Base-by-base conservation (phyloP, 1,139 yeast species). In the Hyphopichia burtonii region DNA sequence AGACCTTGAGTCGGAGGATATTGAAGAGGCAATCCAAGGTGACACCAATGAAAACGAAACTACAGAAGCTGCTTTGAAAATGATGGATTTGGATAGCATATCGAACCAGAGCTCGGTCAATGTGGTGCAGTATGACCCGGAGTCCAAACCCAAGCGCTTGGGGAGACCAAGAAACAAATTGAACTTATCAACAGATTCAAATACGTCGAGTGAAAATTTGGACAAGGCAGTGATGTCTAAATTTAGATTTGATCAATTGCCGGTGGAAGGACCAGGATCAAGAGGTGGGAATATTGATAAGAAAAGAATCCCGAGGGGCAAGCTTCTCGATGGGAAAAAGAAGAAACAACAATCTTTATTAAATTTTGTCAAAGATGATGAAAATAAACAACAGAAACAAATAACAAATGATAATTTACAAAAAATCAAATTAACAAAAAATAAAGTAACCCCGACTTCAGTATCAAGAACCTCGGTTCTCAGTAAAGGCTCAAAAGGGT, bases 201-300 rank as follows among this genome's bases (percentile, higher is more conserved):
- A 61, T 32, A 61, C 66, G 2, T 57, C 71, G 1, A 48, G 58
- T 8, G 54, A 59, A 40, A 71, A 71, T 49, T 55, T 57, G 40
- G 62, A 59, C 31, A 63, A 65, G 39, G 56, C 75, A 10, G 56
- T 65, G 23, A 51, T 68, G 30, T 62, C 73, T 39, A 61, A 61
- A 47, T 71, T 71, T 43, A 49, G 76, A 18, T 55, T 71, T 14
- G 75, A 71, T 48, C 51, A 57, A 18, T 53, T 56, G 27, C 77
- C 77, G 1, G 51, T 71, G 0, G 68, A 61, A 43, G 77, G 77
- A 0, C 74, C 76, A 0, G 77, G 77, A 0, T 70, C 76, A 2
- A 55, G 76, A 11, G 77, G 77, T 2, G 77, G 76, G 1, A 61
- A 58, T 40, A 37, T 41, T 12, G 55, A 55, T 2, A 47, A 48